phyloP scores from a whole-genome alignment of 2,329 filamentous ascomycete genomes.

The Didymella glomerata region DNA sequence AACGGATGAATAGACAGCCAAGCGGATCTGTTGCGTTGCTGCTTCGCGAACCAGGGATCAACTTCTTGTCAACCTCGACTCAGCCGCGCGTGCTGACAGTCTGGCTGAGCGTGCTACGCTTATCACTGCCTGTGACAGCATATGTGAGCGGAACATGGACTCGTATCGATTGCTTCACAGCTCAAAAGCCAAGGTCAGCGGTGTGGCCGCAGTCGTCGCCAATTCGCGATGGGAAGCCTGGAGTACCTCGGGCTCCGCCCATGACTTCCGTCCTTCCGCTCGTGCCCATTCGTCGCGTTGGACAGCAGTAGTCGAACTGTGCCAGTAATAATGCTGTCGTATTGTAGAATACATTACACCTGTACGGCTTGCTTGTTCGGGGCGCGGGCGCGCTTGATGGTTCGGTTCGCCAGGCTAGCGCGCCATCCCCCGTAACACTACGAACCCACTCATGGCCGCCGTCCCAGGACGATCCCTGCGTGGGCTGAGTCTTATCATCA shows the following conservation, averaged over 20 bases:
- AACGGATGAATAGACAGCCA: conserved; percentile 21
- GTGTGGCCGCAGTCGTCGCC: conserved; percentile 7
- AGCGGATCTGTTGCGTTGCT: conserved; percentile 15
- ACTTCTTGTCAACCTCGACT: conserved; percentile 32
- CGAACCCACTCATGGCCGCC: conserved; percentile 29
- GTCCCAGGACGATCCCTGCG: conserved; percentile 35
- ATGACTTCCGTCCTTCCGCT: conserved; percentile 9
- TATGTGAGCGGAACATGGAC: conserved; percentile 21
- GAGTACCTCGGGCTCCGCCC: background rate
- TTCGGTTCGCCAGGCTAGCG: conserved; percentile 28
- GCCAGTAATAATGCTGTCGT: conserved; percentile 32
- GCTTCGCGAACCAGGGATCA: conserved; percentile 12
- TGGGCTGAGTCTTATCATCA: conserved; percentile 40
- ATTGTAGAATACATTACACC: conserved; percentile 41
- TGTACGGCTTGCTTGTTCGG: conserved; percentile 26
- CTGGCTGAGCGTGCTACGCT: conserved; percentile 21
- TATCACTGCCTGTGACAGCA: conserved; percentile 27
- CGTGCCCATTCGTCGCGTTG: conserved; percentile 11
- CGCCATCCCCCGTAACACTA: conserved; percentile 29
- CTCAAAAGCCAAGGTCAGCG: conserved; percentile 12
- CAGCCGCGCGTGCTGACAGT: conserved; percentile 38
- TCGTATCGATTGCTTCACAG: conserved; percentile 27
- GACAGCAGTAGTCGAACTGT: conserved; percentile 18
- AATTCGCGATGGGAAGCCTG: background rate
- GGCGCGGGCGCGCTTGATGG: conserved; percentile 26